Base-by-base conservation (phyloP, 148 eudicot genomes). In the Mesembryanthemum crystallinum region DNA sequence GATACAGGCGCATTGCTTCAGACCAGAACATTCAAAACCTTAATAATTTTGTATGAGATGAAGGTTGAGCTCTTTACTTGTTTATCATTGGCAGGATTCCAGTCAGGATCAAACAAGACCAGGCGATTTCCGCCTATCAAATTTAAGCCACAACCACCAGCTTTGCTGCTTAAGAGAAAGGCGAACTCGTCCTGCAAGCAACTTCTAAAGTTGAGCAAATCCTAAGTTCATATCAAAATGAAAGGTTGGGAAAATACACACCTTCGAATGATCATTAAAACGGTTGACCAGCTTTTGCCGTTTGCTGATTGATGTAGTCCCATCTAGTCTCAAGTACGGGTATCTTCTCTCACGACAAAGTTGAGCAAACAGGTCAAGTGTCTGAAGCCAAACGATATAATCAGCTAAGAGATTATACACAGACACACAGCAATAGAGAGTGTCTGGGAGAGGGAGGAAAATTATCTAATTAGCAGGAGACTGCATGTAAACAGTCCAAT, bases 81-180 rank as follows among this genome's bases (percentile, higher is more conserved):
- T 89, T 96, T 96, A 84, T 96, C 99, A 86, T 96, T 96, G 77
- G 99, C 99, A 82, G 99, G 99, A 85, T 96, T 96, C 99, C 99
- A 96, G 81, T 96, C 99, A 78, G 99, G 99, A 87, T 96, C 99
- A 80, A 96, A 96, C 79, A 96, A 88, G 76, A 96, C 96, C 76
- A 96, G 86, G 60, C 99, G 88, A 82, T 96, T 96, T 76, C 98
- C 99, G 67, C 99, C 99, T 35, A 96, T 96, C 87, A 96, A 86
- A 85, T 96, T 96, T 78, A 96, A 89, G 75, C 99, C 99, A 88
- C 99, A 96, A 59, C 99, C 99, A 81, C 99, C 99, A 86, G 99
- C 99, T 86, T 96, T 96, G 86, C 99, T 96, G 85, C 99, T 96
- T 82, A 96, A 81, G 71, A 96, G 97, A 91, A 96, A 96, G 73